Base-by-base conservation (phyloP, 2,329 filamentous ascomycete species). In the Cordyceps cateniannulata region DNA sequence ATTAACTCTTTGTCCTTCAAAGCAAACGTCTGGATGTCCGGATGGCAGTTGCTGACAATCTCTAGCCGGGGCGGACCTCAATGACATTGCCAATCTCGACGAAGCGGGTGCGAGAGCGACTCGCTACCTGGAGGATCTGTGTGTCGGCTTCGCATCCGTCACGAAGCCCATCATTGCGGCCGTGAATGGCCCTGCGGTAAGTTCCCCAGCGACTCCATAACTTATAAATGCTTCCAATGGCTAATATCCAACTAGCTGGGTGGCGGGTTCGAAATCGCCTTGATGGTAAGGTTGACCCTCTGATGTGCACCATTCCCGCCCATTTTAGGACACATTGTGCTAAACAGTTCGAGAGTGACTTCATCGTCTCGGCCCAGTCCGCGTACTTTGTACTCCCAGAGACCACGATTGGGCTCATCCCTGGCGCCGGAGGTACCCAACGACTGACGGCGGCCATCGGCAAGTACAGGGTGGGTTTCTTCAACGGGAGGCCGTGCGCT, bases 251-350 rank as follows among this genome's bases (percentile, higher is more conserved):
- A 53, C 60, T 45, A 73, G 73, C 69, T 77, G 24, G 75, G 76
- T 22, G 75, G 76, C 1, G 76, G 76, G 6, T 77, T 75, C 52
- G 76, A 78, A 61, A 64, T 78, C 45, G 75, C 75, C 1, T 65
- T 78, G 24, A 69, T 70, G 45, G 73, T 75, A 69, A 66, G 48
- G 18, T 67, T 70, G 25, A 70, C 20, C 16, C n/a, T 32, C 32
- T 29, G 12, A 16, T 44, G n/a, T 9, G 44, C 44, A 20, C 16
- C 16, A 14, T 22, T 35, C 42, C 25, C 42, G 9, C 27, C 42
- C 8, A 12, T 8, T 16, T n/a, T 18, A 32, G 24, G 3, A 32
- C 4, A 16, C 18, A 18, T 8, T n/a, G 10, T 25, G 54, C 58
- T 60, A 40, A 60, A 7, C 16, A 67, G 9, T n/a, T 24, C 5